These are phyloP conservation scores for Kockovaella imperatae DNA, from an alignment of 768 basidiomycete species.

Conservation along the genomic window DNA sequence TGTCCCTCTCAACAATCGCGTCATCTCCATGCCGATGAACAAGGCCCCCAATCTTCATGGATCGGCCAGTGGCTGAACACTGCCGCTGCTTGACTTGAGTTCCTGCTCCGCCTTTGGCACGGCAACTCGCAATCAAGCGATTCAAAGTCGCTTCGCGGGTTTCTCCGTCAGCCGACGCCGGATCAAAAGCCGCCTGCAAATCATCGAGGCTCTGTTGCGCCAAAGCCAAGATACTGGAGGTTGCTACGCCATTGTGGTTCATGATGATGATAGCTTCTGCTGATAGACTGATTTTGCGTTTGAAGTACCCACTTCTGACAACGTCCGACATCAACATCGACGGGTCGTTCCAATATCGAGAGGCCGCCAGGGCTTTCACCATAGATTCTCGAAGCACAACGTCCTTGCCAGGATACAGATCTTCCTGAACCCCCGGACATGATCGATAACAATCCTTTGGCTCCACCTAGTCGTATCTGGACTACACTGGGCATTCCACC, in stretches of 20 bases:
- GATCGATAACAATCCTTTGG: constrained; percentile 31
- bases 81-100: constrained; percentile 20
- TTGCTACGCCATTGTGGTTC: constrained; percentile 22
- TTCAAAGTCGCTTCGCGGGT: constrained; percentile 9
- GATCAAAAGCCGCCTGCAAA: constrained; percentile 10
- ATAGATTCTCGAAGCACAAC: constrained; percentile 30
- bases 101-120: constrained; percentile 23
- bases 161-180: constrained; percentile 8
- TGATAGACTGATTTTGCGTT: constrained; percentile 16
- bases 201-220: constrained; percentile 12
- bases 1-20: neutral
- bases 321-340: constrained; percentile 22
- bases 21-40: neutral
- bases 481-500: constrained; percentile 20
- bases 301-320: constrained; percentile 16
- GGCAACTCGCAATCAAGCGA: constrained; percentile 13
- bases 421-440: constrained; percentile 19
- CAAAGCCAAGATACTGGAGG: constrained; percentile 11
- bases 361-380: constrained; percentile 21
- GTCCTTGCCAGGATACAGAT: constrained; percentile 14
- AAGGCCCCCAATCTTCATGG: constrained; percentile 18
- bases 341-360: constrained; percentile 12
- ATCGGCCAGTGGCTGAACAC: constrained; percentile 9
- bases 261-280: constrained; percentile 28
- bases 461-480: constrained; percentile 29